phyloP scores from a whole-genome alignment of 2,329 filamentous ascomycete species.

The Piedraia hortae region DNA sequence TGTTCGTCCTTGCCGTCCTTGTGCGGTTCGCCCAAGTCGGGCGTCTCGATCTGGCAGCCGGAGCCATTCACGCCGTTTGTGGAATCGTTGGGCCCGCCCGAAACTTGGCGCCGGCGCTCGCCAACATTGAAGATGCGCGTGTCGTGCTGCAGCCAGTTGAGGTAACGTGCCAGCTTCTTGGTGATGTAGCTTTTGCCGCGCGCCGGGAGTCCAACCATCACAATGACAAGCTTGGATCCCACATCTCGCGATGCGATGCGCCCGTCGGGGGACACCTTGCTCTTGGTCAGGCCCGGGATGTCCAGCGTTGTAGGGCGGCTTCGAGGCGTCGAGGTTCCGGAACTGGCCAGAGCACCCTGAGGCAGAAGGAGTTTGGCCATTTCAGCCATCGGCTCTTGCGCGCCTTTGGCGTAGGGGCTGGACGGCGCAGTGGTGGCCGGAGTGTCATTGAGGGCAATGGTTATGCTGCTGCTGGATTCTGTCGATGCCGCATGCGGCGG shows the following conservation, averaged over 20 bases:
- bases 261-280: conserved; percentile 82
- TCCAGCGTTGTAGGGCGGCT: conserved; percentile 84
- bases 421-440: conserved; percentile 32
- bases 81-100: conserved; percentile 31
- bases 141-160: conserved; percentile 94
- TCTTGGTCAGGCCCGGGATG: conserved; percentile 87
- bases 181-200: conserved; percentile 97
- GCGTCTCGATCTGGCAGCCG: conserved; percentile 3
- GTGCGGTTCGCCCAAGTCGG: conserved; percentile 5
- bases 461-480: conserved; percentile 7
- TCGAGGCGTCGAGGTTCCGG: conserved; percentile 48
- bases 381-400: conserved; percentile 4
- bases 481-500: conserved; percentile 6
- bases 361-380: conserved; percentile 16
- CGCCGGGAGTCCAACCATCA: conserved; percentile 92
- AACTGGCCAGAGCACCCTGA: conserved; percentile 39
- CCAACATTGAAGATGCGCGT: conserved; percentile 94
- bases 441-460: conserved; percentile 30
- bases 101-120: conserved; percentile 58
- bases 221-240: conserved; percentile 82
- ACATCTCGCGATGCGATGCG: conserved; percentile 83
- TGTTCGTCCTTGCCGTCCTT: conserved; percentile 42
- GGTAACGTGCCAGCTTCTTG: conserved; percentile 83
- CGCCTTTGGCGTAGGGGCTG: conserved; percentile 14
- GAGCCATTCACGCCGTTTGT: conserved; percentile 7